These are phyloP conservation scores for Orbilia quercus DNA, from an alignment of 2,329 filamentous ascomycete genomes.

Conservation along the genomic window DNA sequence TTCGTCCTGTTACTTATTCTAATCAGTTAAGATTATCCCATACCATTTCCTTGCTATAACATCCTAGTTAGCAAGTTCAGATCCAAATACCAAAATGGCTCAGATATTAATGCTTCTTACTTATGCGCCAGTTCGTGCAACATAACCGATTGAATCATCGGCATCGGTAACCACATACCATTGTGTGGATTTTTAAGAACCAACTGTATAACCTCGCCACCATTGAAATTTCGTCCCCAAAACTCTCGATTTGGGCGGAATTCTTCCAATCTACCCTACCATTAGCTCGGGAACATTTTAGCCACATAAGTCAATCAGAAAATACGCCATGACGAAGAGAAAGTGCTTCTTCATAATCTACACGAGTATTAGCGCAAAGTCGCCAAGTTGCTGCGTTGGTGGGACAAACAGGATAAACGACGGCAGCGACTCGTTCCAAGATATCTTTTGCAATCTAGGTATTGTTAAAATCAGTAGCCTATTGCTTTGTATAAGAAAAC, in stretches of 20 bases:
- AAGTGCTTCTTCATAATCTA: slow-evolving; percentile 74
- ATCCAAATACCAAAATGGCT: background rate
- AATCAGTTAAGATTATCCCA: too few relatives aligned
- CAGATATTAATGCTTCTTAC: too few relatives aligned
- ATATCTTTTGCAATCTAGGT: slow-evolving; percentile 72
- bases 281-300: too few relatives aligned
- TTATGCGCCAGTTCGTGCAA: slow-evolving; percentile 74
- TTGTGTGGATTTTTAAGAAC: slow-evolving; percentile 76
- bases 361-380: background rate
- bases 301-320: background rate
- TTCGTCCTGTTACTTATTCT: background rate
- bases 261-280: slow-evolving; percentile 79
- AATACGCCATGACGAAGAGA: slow-evolving; percentile 71
- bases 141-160: slow-evolving; percentile 49
- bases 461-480: background rate
- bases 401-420: slow-evolving; percentile 71
- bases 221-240: slow-evolving; percentile 74
- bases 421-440: slow-evolving; percentile 80
- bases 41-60: slow-evolving; percentile 73
- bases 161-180: slow-evolving; percentile 81
- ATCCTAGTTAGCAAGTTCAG: background rate
- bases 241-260: slow-evolving; percentile 84
- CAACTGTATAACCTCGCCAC: slow-evolving; percentile 85
- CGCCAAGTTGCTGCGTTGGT: too few relatives aligned
- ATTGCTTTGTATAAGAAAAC: background rate